Conservation (phyloP, 2,329 filamentous ascomycete genomes). For the Fusarium sp. region DNA sequence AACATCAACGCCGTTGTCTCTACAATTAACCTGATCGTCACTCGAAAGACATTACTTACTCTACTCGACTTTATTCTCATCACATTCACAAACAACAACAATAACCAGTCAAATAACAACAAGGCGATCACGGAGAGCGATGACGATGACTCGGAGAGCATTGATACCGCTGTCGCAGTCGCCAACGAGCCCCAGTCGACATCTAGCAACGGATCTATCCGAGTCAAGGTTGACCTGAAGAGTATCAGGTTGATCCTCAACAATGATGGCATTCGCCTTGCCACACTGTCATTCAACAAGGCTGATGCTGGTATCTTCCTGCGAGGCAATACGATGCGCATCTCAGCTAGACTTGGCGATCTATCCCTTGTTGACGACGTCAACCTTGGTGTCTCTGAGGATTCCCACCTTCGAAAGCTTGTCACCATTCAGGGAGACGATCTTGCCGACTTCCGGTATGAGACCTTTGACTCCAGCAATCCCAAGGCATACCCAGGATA, state of each 20-base stretch:
- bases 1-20: constrained; percentile 92
- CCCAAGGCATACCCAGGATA: constrained; percentile 86
- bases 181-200: constrained; percentile 47
- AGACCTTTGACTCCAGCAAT: constrained; percentile 86
- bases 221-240: constrained; percentile 93
- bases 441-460: constrained; percentile 95
- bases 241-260: constrained; percentile 95
- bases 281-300: constrained; percentile 91
- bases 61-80: constrained; percentile 92
- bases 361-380: constrained; percentile 92
- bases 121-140: constrained; percentile 55
- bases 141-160: constrained; percentile 50
- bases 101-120: constrained; percentile 53
- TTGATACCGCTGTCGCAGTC: constrained; percentile 51
- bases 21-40: constrained; percentile 96
- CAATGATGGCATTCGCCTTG: constrained; percentile 94
- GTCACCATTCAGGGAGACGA: constrained; percentile 96
- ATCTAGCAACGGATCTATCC: constrained; percentile 75
- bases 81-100: constrained; percentile 77
- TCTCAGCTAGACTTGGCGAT: constrained; percentile 87
- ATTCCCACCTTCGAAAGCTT: constrained; percentile 84
- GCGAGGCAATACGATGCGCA: constrained; percentile 84
- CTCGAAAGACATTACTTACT: constrained; percentile 89
- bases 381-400: constrained; percentile 85
- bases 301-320: constrained; percentile 93